Evolutionary conservation across 2,329 filamentous ascomycete genomes (phyloP).

Genomic region (Colletotrichum trifolii): DNA sequence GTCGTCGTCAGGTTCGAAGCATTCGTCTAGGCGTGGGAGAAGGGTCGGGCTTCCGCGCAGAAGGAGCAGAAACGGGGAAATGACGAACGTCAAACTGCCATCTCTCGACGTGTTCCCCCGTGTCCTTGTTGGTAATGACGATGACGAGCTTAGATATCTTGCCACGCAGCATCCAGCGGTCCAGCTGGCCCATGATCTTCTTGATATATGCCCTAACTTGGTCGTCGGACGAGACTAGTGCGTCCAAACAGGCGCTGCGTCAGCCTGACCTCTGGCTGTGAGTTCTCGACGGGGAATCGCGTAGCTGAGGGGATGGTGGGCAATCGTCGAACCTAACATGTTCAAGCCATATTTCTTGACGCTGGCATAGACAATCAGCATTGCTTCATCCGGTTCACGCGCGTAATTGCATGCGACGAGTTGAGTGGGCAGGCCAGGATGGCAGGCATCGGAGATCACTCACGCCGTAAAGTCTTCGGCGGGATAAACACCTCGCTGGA

Average conservation of each 20-base stretch:
- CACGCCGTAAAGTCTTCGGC: conserved; percentile 96
- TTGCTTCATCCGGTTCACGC: background rate
- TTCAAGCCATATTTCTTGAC: conserved; percentile 99
- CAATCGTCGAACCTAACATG: conserved; percentile 77
- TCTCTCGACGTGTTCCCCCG: conserved; percentile 92
- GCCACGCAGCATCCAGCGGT: conserved; percentile 96
- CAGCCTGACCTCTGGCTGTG: conserved; percentile 6
- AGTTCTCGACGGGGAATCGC: background rate
- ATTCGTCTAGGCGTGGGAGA: too few relatives aligned
- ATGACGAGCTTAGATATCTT: conserved; percentile 98
- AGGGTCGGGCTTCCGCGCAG: too few relatives aligned
- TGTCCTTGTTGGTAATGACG: conserved; percentile 97
- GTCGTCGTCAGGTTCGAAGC: background rate
- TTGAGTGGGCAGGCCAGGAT: too few relatives aligned
- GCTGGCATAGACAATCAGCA: conserved; percentile 37
- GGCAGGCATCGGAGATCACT: conserved; percentile 44
- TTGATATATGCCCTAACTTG: conserved; percentile 99
- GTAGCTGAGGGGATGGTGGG: too few relatives aligned
- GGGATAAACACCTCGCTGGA: conserved; percentile 87
- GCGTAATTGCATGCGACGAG: background rate
- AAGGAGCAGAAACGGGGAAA: background rate
- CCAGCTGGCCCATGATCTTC: conserved; percentile 98
- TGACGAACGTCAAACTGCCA: conserved; percentile 92
- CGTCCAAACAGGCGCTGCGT: conserved; percentile 13
- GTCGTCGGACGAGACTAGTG: conserved; percentile 87